Conservation (phyloP, 495 filamentous ascomycete genomes). For the Penicillium cosmopolitanum region DNA sequence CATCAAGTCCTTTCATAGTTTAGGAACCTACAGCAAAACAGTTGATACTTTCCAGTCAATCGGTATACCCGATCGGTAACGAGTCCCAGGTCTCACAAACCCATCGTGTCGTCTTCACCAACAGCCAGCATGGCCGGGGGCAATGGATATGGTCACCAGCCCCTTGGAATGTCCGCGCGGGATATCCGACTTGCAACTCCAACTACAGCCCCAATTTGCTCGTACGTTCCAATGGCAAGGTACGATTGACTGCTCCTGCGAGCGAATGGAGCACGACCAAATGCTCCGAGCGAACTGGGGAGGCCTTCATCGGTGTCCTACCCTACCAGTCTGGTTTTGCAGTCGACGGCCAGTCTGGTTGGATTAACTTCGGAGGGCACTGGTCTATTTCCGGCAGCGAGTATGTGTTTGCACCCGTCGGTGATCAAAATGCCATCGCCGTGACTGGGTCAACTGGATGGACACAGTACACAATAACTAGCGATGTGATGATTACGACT, state of each 20-base stretch:
- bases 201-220: slow-evolving; percentile 6
- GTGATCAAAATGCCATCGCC: neutral
- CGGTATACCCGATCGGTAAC: neutral
- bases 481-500: neutral
- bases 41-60: slow-evolving; percentile 2
- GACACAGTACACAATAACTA: neutral
- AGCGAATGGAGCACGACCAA: neutral
- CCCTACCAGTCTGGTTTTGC: slow-evolving; percentile 5
- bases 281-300: slow-evolving; percentile 5
- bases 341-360: neutral
- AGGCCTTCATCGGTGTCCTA: neutral
- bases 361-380: neutral
- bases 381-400: slow-evolving; percentile 3
- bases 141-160: slow-evolving; percentile 7
- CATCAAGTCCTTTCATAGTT: slow-evolving; percentile 6
- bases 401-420: neutral
- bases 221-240: neutral
- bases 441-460: slow-evolving; percentile 3
- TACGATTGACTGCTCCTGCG: slow-evolving; percentile 4
- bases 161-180: slow-evolving; percentile 1
- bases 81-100: neutral
- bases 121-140: neutral
- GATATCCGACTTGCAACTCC: neutral
- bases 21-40: slow-evolving; percentile 1
- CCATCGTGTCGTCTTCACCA: neutral